These are phyloP conservation scores for Bacidia gigantensis DNA, from an alignment of 495 filamentous ascomycete species.

Conservation along the genomic window DNA sequence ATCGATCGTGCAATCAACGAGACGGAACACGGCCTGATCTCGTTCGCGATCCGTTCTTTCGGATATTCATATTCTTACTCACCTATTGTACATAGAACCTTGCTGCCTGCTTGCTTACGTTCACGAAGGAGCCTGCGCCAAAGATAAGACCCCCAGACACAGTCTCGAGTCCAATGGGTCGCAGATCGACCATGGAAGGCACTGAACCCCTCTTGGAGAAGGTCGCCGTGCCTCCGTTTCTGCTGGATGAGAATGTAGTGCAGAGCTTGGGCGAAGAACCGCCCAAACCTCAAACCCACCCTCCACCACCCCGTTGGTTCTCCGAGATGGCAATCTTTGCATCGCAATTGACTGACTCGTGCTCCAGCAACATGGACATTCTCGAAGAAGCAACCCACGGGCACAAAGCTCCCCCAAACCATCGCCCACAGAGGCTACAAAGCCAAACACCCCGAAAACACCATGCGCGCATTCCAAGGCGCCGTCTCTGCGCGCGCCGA, in stretches of 20 bases:
- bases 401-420: conserved; percentile 44
- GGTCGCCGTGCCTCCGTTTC: conserved; percentile 10
- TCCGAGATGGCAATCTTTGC: too few species aligned
- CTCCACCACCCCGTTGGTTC: conserved; percentile 6
- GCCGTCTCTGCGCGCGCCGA: conserved; percentile 62
- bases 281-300: neutral
- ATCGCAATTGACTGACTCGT: too few species aligned
- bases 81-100: neutral
- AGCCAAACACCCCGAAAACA: conserved; percentile 70
- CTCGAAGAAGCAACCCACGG: conserved; percentile 15
- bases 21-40: too few species aligned
- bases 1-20: too few species aligned
- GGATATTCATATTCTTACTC: neutral
- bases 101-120: neutral
- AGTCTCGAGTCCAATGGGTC: neutral
- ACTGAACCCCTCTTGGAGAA: neutral
- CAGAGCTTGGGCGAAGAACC: conserved; percentile 11
- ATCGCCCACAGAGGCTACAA: conserved; percentile 85
- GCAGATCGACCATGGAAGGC: neutral
- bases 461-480: conserved; percentile 58
- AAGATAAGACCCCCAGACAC: neutral
- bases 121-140: neutral
- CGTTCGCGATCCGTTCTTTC: neutral
- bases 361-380: conserved; percentile 20
- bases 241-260: conserved; percentile 6